phyloP scores from a whole-genome alignment of 371 early-diverging fungal species.

The Nematocida minor region DNA sequence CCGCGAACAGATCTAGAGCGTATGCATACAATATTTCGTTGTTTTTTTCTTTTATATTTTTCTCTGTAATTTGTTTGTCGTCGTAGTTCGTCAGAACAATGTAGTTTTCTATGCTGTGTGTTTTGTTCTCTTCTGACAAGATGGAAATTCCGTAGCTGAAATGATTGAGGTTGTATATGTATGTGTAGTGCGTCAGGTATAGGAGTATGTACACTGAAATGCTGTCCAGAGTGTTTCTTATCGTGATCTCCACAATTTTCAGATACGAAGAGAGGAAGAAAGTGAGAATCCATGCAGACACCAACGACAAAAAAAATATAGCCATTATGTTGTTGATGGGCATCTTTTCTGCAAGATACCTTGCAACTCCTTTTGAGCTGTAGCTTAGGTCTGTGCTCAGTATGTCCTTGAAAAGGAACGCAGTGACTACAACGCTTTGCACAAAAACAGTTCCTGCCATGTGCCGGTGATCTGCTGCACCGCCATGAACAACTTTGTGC shows the following conservation, averaged over 20 bases:
- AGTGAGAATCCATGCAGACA: no score
- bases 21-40: neutral
- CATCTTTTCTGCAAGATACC: neutral
- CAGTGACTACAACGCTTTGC: neutral
- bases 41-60: neutral
- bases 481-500: neutral
- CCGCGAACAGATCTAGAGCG: neutral
- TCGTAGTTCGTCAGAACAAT: slow-evolving; percentile 14
- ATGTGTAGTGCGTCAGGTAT: neutral
- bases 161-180: slow-evolving; percentile 41
- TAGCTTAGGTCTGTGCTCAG: neutral
- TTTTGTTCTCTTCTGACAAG: neutral
- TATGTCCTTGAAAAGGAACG: neutral
- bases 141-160: neutral
- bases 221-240: neutral
- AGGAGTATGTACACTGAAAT: neutral
- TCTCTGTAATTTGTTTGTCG: neutral
- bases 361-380: neutral
- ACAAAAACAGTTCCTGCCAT: neutral
- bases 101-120: neutral
- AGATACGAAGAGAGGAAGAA: no score
- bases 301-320: neutral
- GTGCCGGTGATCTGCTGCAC: neutral
- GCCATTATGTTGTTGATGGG: neutral
- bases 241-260: no score